Percentiles rank a stretch among this genome's conserved stretches.
Conservation (phyloP, 2,329 filamentous ascomycete species). For the Talaromyces islandicus region DNA sequence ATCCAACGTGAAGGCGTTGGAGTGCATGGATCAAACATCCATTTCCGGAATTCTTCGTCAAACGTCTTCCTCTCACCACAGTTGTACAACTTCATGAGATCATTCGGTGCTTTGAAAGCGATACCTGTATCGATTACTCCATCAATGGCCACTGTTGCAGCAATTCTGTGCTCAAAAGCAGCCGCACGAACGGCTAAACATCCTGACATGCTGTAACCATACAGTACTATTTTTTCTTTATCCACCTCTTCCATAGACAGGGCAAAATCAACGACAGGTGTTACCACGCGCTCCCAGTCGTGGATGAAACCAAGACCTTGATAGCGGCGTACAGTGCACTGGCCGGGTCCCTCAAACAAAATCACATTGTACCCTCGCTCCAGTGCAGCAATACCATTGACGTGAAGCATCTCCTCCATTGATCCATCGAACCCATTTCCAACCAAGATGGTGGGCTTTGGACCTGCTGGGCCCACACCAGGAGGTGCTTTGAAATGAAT, state of each 20-base stretch:
- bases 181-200: constrained; percentile 41
- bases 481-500: constrained; percentile 31
- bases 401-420: constrained; percentile 38
- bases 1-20: neutral
- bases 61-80: constrained; percentile 1
- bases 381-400: constrained; percentile 21
- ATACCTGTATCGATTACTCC: constrained; percentile 28
- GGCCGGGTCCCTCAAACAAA: constrained; percentile 43
- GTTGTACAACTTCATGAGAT: constrained; percentile 12
- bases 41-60: neutral
- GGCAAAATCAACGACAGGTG: constrained; percentile 26
- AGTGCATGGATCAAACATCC: neutral
- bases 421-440: constrained; percentile 31
- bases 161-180: constrained; percentile 36
- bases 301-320: constrained; percentile 26
- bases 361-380: constrained; percentile 39
- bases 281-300: constrained; percentile 34
- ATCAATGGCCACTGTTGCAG: constrained; percentile 35
- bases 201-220: constrained; percentile 39
- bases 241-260: constrained; percentile 24
- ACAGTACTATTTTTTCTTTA: constrained; percentile 28
- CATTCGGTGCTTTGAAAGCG: constrained; percentile 7
- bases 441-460: constrained; percentile 33
- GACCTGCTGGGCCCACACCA: constrained; percentile 25
- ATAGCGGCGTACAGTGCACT: constrained; percentile 32